Evolutionary conservation across 805 yeast species (phyloP).

Genomic region (Wickerhamiella azymoides): DNA sequence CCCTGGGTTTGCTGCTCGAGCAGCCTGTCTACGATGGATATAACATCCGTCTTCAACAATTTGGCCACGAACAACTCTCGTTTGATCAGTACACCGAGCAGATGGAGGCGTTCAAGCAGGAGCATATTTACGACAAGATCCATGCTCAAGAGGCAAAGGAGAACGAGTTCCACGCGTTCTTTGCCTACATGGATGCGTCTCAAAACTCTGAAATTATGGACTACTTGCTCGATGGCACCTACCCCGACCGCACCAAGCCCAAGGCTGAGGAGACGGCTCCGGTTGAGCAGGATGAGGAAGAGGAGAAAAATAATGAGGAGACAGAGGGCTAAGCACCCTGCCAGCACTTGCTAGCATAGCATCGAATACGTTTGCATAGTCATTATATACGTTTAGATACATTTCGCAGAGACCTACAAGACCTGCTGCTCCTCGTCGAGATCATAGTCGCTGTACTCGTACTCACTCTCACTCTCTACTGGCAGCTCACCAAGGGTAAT

Average conservation of each 20-base stretch:
- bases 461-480: constrained; percentile 7
- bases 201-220: constrained; percentile 51
- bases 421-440: constrained; percentile 10
- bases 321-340: constrained; percentile 22
- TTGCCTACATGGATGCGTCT: constrained; percentile 77
- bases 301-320: constrained; percentile 25
- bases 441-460: constrained; percentile 8
- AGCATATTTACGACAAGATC: constrained; percentile 80
- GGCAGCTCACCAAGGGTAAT: constrained; percentile 7
- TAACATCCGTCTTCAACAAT: constrained; percentile 52
- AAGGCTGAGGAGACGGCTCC: background rate
- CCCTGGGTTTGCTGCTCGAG: constrained; percentile 79
- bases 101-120: constrained; percentile 78
- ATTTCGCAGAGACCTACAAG: too few relatives aligned
- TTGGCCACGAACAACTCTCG: constrained; percentile 64
- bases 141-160: constrained; percentile 82
- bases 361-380: too few relatives aligned
- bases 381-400: too few relatives aligned
- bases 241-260: constrained; percentile 13
- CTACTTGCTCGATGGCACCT: constrained; percentile 30
- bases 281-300: constrained; percentile 16
- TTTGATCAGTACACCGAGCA: constrained; percentile 51
- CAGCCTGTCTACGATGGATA: constrained; percentile 83
- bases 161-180: constrained; percentile 80
- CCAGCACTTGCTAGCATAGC: too few relatives aligned